phyloP scores from a whole-genome alignment of 208 protist species.

The Blastocrithidia nonstop region DNA sequence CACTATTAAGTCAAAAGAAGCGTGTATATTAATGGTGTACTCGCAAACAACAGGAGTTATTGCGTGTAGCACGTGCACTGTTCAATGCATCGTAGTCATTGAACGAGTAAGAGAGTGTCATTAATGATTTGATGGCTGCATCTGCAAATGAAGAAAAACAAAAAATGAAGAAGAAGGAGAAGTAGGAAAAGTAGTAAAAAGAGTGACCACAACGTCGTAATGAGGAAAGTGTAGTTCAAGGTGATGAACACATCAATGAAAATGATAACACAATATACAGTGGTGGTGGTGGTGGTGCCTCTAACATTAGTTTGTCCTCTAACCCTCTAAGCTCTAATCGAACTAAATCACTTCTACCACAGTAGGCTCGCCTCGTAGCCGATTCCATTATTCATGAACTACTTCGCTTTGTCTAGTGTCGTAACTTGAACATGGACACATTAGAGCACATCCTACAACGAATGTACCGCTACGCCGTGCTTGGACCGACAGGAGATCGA shows the following conservation, averaged over 20 bases:
- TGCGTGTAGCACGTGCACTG: constrained; percentile 36
- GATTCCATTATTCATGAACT: constrained; percentile 66
- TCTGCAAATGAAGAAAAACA: constrained; percentile 10
- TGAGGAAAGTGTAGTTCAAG: not conserved
- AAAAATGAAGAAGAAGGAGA: constrained; percentile 1
- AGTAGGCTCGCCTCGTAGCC: constrained; percentile 43
- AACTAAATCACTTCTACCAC: constrained; percentile 14
- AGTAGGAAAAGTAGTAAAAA: not conserved
- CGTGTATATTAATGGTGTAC: constrained; percentile 58
- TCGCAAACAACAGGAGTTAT: constrained; percentile 42
- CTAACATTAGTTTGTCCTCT: constrained; percentile 1
- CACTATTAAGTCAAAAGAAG: constrained; percentile 50
- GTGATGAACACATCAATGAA: not conserved
- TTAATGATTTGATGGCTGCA: constrained; percentile 24
- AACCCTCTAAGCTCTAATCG: too few relatives aligned
- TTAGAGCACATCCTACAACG: constrained; percentile 77
- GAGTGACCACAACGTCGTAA: not conserved
- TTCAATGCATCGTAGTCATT: constrained; percentile 37
- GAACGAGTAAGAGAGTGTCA: constrained; percentile 22
- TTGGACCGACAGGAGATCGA: constrained; percentile 61
- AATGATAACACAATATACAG: not conserved
- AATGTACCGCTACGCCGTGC: constrained; percentile 76
- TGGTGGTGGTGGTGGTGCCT: not conserved
- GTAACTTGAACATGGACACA: constrained; percentile 76
- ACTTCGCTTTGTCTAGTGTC: constrained; percentile 68